Evolutionary conservation across 257 asterid genomes (phyloP).

Genomic region (Plantago elongata): DNA sequence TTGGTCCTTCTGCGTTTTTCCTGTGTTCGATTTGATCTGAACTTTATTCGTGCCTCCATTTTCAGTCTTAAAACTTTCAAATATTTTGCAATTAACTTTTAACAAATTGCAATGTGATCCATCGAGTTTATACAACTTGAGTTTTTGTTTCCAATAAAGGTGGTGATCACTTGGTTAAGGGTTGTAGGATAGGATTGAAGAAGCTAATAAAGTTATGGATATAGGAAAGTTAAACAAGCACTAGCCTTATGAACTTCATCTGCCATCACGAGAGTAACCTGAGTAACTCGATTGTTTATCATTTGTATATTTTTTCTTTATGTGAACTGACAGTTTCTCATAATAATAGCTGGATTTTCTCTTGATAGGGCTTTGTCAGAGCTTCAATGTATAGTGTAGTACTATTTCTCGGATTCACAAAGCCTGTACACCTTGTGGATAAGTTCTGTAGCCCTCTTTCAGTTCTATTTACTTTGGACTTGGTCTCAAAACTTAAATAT

Average conservation of each 20-base stretch:
- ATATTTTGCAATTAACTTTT: too few species aligned
- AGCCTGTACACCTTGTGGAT: not conserved
- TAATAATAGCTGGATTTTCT: slow-evolving; percentile 4
- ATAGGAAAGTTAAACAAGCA: slow-evolving; percentile 34
- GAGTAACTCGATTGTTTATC: slow-evolving; percentile 2
- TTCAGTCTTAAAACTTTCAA: too few species aligned
- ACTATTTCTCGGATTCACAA: not conserved
- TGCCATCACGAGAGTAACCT: slow-evolving; percentile 19
- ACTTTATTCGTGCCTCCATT: too few species aligned
- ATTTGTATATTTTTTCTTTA: slow-evolving; percentile 7
- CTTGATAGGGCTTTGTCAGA: not conserved
- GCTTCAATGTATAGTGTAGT: slow-evolving; percentile 5
- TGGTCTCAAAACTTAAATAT: too few species aligned
- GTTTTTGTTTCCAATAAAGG: too few species aligned
- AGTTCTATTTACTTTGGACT: not conserved
- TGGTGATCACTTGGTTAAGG: slow-evolving; percentile 34
- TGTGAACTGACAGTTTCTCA: slow-evolving; percentile 1
- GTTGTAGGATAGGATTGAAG: slow-evolving; percentile 24
- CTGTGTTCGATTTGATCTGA: too few species aligned
- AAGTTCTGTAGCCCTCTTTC: slow-evolving; percentile 1
- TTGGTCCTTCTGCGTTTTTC: too few species aligned
- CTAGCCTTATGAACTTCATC: slow-evolving; percentile 29
- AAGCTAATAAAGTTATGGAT: slow-evolving; percentile 36
- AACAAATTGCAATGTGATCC: too few species aligned
- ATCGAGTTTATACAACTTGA: too few species aligned